Conservation (phyloP, 2,329 filamentous ascomycete species). For the Mollisia scopiformis region DNA sequence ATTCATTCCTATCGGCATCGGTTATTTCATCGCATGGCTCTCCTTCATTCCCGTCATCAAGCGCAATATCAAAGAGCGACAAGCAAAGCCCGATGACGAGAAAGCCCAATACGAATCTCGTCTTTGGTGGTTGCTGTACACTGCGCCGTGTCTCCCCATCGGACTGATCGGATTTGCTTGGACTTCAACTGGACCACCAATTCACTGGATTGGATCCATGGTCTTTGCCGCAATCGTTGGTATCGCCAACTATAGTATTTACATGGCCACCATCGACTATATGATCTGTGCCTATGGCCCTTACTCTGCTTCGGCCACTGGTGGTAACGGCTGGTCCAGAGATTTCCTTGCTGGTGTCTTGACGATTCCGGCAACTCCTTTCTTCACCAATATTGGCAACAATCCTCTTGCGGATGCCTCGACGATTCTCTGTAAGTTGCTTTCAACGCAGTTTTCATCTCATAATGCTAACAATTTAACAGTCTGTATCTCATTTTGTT, state of each 20-base stretch:
- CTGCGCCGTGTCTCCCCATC: slow-evolving; percentile 62
- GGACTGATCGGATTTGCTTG: slow-evolving; percentile 73
- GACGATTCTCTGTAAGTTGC: slow-evolving; percentile 58
- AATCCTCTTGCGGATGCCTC: slow-evolving; percentile 60
- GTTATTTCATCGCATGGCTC: slow-evolving; percentile 65
- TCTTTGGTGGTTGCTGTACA: slow-evolving; percentile 66
- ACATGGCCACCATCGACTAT: slow-evolving; percentile 79
- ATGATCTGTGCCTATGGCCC: slow-evolving; percentile 76
- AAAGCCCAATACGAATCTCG: slow-evolving; percentile 71
- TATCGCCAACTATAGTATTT: slow-evolving; percentile 72
- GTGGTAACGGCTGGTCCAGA: slow-evolving; percentile 74
- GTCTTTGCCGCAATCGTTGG: slow-evolving; percentile 68
- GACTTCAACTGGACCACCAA: slow-evolving; percentile 63
- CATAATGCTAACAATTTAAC: neutral
- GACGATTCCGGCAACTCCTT: slow-evolving; percentile 68
- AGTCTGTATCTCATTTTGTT: slow-evolving; percentile 59
- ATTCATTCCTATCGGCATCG: slow-evolving; percentile 68
- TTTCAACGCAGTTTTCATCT: slow-evolving; percentile 4
- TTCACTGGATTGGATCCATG: slow-evolving; percentile 71
- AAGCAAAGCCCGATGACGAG: slow-evolving; percentile 54
- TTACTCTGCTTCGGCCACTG: slow-evolving; percentile 74
- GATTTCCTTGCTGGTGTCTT: slow-evolving; percentile 75
- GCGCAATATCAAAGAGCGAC: slow-evolving; percentile 54
- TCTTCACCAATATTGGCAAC: slow-evolving; percentile 60
- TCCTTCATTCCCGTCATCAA: slow-evolving; percentile 61